Evolutionary conservation across 2,329 filamentous ascomycete species (phyloP).

Genomic region (Aspergillus bombycis): DNA sequence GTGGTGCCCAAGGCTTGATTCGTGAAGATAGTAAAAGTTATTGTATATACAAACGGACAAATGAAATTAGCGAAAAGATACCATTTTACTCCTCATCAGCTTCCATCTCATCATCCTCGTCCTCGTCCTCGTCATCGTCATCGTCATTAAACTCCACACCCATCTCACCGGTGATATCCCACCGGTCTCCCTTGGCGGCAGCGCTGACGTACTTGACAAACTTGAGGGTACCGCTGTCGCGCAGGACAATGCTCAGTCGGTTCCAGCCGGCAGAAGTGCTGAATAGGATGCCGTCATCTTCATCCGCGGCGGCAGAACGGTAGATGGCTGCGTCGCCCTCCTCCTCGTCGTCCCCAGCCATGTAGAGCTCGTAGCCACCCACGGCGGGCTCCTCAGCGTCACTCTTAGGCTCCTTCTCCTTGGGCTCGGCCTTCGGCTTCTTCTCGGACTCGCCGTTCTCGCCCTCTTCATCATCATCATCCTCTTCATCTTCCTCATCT

Average conservation of each 20-base stretch:
- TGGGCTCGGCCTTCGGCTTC: slow-evolving; percentile 32
- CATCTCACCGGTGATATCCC: slow-evolving; percentile 83
- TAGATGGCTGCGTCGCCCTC: slow-evolving; percentile 78
- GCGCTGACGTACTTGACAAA: slow-evolving; percentile 96
- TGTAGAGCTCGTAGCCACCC: slow-evolving; percentile 72
- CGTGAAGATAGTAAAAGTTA: background rate
- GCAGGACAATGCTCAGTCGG: slow-evolving; percentile 83
- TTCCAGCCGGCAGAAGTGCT: slow-evolving; percentile 79
- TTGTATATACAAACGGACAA: background rate
- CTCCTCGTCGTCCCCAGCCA: slow-evolving; percentile 76
- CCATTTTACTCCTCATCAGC: slow-evolving; percentile 9
- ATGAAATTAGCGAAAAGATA: background rate
- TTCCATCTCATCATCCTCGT: slow-evolving; percentile 15
- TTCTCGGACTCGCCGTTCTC: slow-evolving; percentile 49
- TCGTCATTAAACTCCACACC: slow-evolving; percentile 66
- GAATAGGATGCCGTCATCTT: slow-evolving; percentile 76
- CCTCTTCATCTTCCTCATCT: slow-evolving; percentile 50
- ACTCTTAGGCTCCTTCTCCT: slow-evolving; percentile 32
- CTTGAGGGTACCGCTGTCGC: slow-evolving; percentile 81
- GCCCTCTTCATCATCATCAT: slow-evolving; percentile 46
- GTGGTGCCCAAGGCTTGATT: background rate
- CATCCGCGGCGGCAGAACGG: slow-evolving; percentile 65
- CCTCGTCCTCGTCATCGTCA: slow-evolving; percentile 25
- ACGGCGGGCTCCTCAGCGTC: slow-evolving; percentile 41
- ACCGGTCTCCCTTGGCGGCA: slow-evolving; percentile 82